A percentile compares a stretch with the other conserved stretches of the same genome.
phyloP scores from a whole-genome alignment of 1,284 basidiomycete genomes.

The Ceratobasidium sp. region DNA sequence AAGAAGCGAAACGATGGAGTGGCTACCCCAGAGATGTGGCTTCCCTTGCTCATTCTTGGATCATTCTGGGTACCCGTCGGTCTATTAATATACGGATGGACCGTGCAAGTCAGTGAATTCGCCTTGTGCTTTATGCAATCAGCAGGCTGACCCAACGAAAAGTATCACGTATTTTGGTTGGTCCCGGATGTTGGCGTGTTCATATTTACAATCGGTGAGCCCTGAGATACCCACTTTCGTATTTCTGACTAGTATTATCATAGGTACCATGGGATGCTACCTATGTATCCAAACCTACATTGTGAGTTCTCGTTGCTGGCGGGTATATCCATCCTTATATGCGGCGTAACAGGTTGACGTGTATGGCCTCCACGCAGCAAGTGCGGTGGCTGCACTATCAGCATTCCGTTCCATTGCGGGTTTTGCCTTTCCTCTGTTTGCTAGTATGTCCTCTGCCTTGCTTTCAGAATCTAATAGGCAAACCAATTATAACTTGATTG shows the following conservation, averaged over 20 bases:
- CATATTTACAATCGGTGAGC: conserved; percentile 42
- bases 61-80: conserved; percentile 44
- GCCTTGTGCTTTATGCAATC: too few relatives aligned
- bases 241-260: background rate
- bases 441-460: conserved; percentile 24
- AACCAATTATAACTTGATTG: background rate
- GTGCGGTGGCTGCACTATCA: conserved; percentile 46
- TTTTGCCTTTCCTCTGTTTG: conserved; percentile 47
- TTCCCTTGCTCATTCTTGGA: conserved; percentile 43
- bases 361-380: conserved; percentile 46
- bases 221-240: background rate
- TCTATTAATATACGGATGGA: conserved; percentile 47
- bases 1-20: conserved; percentile 53
- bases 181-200: conserved; percentile 47
- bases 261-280: conserved; percentile 46
- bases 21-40: conserved; percentile 55
- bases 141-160: background rate
- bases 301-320: conserved; percentile 21
- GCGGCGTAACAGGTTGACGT: conserved; percentile 29
- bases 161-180: conserved; percentile 47
- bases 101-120: conserved; percentile 37
- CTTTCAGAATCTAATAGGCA: background rate
- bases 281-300: conserved; percentile 47
- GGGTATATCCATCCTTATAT: background rate
- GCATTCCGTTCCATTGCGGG: conserved; percentile 47